Evolutionary conservation across 1,139 yeast genomes (phyloP).

Genomic region (Protomyces inouyei): DNA sequence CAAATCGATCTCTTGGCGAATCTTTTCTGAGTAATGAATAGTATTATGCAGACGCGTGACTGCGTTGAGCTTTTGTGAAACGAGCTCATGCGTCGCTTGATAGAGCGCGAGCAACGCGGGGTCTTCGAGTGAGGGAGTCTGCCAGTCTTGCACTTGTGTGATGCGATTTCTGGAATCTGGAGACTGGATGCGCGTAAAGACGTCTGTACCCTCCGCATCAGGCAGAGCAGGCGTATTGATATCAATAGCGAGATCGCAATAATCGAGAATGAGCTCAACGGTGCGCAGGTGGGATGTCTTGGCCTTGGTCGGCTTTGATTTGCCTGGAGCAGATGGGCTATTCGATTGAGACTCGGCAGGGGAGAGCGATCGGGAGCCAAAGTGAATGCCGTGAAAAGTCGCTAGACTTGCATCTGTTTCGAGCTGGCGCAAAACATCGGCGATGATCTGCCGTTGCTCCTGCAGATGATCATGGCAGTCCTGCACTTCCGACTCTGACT

Average conservation of each 20-base stretch:
- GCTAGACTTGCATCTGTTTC: constrained; percentile 21
- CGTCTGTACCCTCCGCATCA: constrained; percentile 33
- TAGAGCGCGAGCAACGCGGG: constrained; percentile 42
- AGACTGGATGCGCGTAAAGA: constrained; percentile 34
- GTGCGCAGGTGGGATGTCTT: constrained; percentile 40
- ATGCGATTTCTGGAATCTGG: constrained; percentile 65
- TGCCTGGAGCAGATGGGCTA: not conserved
- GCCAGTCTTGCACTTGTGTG: constrained; percentile 54
- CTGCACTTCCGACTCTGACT: constrained; percentile 74
- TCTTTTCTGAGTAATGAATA: constrained; percentile 69
- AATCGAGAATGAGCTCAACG: constrained; percentile 57
- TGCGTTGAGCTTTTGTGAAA: constrained; percentile 65
- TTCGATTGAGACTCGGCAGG: not conserved
- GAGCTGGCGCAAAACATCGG: constrained; percentile 45
- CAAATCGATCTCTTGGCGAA: constrained; percentile 74
- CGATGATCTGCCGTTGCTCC: constrained; percentile 62
- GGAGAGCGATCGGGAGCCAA: not conserved
- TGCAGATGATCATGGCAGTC: constrained; percentile 66
- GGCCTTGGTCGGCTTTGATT: constrained; percentile 10
- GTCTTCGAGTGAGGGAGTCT: constrained; percentile 52
- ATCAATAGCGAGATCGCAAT: constrained; percentile 70
- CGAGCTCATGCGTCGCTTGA: constrained; percentile 61
- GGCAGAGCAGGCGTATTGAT: constrained; percentile 54
- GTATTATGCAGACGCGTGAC: constrained; percentile 73
- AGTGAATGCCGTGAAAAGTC: not conserved